Base-by-base conservation (phyloP, 202 grass and related monocot genomes). In the Sporobolus alterniflorus region DNA sequence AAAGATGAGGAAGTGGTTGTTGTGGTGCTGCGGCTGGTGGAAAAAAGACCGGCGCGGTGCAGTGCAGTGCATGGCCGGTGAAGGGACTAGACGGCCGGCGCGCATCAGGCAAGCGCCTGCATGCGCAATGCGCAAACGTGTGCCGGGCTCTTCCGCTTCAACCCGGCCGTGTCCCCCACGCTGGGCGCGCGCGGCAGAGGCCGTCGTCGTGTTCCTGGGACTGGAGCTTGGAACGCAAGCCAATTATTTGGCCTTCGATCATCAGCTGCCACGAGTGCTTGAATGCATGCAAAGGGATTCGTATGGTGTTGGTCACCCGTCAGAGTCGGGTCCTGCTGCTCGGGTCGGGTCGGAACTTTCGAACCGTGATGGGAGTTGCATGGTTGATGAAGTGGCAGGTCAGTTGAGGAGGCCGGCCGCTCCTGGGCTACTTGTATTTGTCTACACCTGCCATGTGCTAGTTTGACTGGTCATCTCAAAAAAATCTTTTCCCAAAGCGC, bases 91-190 rank as follows among this genome's bases (percentile, higher is more conserved):
- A 59, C 65, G 50, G 77, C 65, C 39, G 10, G 65, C 77, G 55
- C 48, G 63, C 63, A 11, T 16, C 34, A 25, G 16, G 60, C 21
- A 22, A 74, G 32, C 7, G 32, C 3, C 50, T 42, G 49, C n/a
- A 17, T 64, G 85, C 44, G 49, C 83, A 73, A 17, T 64, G 85
- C 44, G 49, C 83, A 73, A 39, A 71, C 73, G 73, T 56, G 85
- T 44, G 69, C 22, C 36, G 22, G 21, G 22, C 50, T 40, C 69
- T 55, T 78, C 56, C 34, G 20, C 70, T 67, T 67, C 57, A 7
- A 61, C 25, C 15, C 3, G 43, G 32, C n/a, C n/a, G n/a, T n/a
- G n/a, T 47, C 18, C 41, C 33, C 30, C 30, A 34, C 67, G 17
- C 67, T 51, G 12, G 9, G 24, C 16, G 17, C 11, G 42, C n/a